A percentile compares a stretch with the other conserved stretches of the same genome.
Conservation (phyloP, 805 yeast species). For the Maudiozyma bulderi region DNA sequence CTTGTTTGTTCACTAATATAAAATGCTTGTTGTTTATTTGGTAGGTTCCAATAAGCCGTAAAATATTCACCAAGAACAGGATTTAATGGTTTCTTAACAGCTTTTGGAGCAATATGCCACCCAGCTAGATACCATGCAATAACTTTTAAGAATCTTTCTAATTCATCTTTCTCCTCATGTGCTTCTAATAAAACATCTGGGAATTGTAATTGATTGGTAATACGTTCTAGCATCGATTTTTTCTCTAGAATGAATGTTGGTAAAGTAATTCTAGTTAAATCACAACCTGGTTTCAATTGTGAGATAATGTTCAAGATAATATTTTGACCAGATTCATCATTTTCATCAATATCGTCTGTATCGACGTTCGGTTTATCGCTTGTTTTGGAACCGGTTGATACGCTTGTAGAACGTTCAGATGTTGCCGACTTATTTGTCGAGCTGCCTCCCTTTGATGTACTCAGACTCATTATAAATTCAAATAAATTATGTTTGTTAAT, state of each 20-base stretch:
- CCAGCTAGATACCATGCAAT: constrained; percentile 87
- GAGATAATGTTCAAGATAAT: constrained; percentile 80
- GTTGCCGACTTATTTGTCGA: background rate
- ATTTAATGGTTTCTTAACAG: constrained; percentile 93
- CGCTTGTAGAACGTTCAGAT: background rate
- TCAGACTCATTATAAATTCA: constrained; percentile 1
- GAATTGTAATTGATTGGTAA: constrained; percentile 76
- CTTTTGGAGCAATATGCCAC: constrained; percentile 98
- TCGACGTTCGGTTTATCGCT: constrained; percentile 12
- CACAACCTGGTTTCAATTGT: constrained; percentile 88
- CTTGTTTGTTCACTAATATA: constrained; percentile 92
- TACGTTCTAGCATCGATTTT: constrained; percentile 92
- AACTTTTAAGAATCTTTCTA: constrained; percentile 62
- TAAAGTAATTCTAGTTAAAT: constrained; percentile 78
- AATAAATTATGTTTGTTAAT: too few relatives aligned
- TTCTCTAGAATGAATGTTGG: constrained; percentile 94
- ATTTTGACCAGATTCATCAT: constrained; percentile 82
- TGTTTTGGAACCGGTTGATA: background rate
- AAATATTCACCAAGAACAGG: constrained; percentile 91
- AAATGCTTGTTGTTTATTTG: constrained; percentile 62
- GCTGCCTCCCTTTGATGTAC: background rate
- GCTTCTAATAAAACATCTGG: constrained; percentile 72
- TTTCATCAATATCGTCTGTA: constrained; percentile 78
- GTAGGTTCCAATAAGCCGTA: constrained; percentile 85
- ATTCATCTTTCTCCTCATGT: constrained; percentile 44